These are phyloP conservation scores for Neurospora hispaniola DNA, from an alignment of 495 filamentous ascomycete genomes.

Conservation along the genomic window DNA sequence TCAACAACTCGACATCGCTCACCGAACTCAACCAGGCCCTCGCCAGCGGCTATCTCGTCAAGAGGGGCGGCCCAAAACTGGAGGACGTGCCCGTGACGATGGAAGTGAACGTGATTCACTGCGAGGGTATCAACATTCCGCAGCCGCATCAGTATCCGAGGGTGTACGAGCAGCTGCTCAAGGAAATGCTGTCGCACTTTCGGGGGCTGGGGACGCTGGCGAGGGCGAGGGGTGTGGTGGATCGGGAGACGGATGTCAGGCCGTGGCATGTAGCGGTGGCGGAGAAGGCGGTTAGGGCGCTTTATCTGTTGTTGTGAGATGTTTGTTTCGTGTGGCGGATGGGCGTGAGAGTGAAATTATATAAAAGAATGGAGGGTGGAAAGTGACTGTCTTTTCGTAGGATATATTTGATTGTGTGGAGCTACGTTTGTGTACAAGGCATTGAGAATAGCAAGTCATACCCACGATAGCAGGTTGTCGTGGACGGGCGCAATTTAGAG, in stretches of 20 bases:
- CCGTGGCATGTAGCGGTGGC: conserved; percentile 86
- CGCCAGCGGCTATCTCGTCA: conserved; percentile 65
- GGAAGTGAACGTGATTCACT: conserved; percentile 57
- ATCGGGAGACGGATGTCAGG: conserved; percentile 50
- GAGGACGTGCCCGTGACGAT: conserved; percentile 54
- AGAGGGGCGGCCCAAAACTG: conserved; percentile 51
- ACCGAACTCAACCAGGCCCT: conserved; percentile 55
- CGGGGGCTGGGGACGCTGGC: conserved; percentile 65
- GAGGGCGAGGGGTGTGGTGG: conserved; percentile 53
- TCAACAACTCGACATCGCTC: conserved; percentile 54
- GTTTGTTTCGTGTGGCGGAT: not conserved
- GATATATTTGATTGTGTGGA: not conserved
- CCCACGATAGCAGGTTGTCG: not conserved
- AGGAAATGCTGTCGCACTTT: conserved; percentile 67
- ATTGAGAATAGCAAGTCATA: not conserved
- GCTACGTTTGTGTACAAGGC: not conserved
- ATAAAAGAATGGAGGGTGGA: not conserved
- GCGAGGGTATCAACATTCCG: conserved; percentile 27
- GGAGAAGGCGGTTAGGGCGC: conserved; percentile 49
- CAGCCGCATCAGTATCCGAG: conserved; percentile 20
- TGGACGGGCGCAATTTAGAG: not conserved
- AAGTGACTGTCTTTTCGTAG: not conserved
- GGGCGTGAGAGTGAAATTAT: not conserved
- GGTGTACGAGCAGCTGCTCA: conserved; percentile 50
- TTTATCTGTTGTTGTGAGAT: conserved; percentile 45